Base-by-base conservation (phyloP, 805 yeast genomes). In the Kodamaea nitidulidarum region DNA sequence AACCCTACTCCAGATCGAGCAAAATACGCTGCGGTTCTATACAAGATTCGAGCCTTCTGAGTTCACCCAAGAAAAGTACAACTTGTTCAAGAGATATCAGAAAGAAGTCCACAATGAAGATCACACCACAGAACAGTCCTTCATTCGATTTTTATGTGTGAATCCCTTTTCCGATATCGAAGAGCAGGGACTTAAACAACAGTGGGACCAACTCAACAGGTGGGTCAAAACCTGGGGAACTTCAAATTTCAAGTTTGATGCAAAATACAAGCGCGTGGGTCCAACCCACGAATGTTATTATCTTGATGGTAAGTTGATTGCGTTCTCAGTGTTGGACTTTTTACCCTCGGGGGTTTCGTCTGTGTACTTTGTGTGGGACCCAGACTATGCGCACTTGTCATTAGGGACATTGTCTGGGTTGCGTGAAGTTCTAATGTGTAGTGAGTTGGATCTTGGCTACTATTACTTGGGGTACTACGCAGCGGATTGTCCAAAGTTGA, bases 311-410 rank as follows among this genome's bases (percentile, higher is more conserved):
- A 68, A 72, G 44, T 64, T 88, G 15, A 75, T 85, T 29, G 96
- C 91, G 1, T 61, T 88, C 25, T 85, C 85, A 0, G 86, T 88
- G 1, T 53, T 84, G 21, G 97, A 88, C 58, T 63, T 88, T 15
- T 58, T 90, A 24, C 95, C 95, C 0, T 58, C 76, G 17, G 83
- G 86, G 0, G 57, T 90, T 0, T 87, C 96, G 0, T 80, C 95
- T 0, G 90, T 90, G 1, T 88, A 90, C 56, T 84, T 90, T 55
- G 78, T 88, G 9, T 87, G 93, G 85, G 90, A 88, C 54, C 93
- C 95, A 0, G 90, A 80, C 39, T 82, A 70, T 53, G 79, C 81
- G 4, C 70, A 76, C 37, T 62, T 80, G 48, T 81, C 86, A 0
- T 57, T 88, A 21, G 97, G 97, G 0, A 86, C 86, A 17, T 55